Evolutionary conservation across 2,329 filamentous ascomycete species (phyloP).

Genomic region (Colletotrichum sp.): DNA sequence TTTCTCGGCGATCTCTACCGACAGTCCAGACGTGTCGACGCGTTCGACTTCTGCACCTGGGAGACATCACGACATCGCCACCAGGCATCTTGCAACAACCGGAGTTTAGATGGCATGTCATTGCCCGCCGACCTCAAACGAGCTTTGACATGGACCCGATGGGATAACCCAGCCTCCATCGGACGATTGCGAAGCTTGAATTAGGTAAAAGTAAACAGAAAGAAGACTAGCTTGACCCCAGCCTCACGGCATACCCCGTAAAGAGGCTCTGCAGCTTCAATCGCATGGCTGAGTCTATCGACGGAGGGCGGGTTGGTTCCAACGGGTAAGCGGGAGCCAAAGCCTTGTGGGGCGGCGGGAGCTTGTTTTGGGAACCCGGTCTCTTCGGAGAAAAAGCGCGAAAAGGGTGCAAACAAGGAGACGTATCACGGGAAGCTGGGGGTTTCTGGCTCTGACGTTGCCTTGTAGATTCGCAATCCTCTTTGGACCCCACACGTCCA

Average conservation of each 20-base stretch:
- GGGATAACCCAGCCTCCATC: not conserved
- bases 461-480: not conserved
- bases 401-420: not conserved
- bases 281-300: not conserved
- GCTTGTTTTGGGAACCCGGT: not conserved
- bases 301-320: not conserved
- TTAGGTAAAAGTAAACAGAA: not conserved
- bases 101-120: conserved; percentile 6
- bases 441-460: conserved; percentile 5
- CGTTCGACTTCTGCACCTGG: not conserved
- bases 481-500: not conserved
- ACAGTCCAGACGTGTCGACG: not conserved
- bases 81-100: not conserved
- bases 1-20: not conserved
- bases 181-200: conserved; percentile 2
- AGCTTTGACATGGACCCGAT: not conserved
- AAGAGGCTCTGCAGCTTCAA: not conserved
- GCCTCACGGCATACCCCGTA: not conserved
- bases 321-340: not conserved
- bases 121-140: not conserved
- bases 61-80: not conserved
- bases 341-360: not conserved
- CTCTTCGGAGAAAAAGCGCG: not conserved
- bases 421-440: conserved; percentile 1
- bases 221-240: not conserved